Percentiles rank a stretch among this genome's conserved stretches.
Conservation (phyloP, 495 filamentous ascomycete genomes). For the Aspergillus diversus region DNA sequence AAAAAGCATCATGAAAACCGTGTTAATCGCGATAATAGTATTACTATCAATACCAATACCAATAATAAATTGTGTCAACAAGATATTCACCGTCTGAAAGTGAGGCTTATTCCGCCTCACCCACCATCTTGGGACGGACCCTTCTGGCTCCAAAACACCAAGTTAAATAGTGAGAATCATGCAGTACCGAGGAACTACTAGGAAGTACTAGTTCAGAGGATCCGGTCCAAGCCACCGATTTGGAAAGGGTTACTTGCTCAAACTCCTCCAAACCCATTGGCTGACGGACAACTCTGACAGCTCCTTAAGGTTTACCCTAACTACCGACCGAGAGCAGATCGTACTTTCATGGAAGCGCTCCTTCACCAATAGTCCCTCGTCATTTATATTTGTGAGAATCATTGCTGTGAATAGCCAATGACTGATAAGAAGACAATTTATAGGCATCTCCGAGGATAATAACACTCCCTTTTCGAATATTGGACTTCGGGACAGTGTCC, state of each 20-base stretch:
- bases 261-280: neutral
- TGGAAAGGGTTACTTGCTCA: neutral
- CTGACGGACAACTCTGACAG: neutral
- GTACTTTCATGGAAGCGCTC: too few relatives aligned
- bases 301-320: neutral
- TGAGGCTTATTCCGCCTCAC: conserved; percentile 12
- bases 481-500: too few relatives aligned
- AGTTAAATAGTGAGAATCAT: conserved; percentile 1
- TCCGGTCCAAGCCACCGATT: neutral
- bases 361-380: too few relatives aligned
- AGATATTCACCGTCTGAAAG: neutral
- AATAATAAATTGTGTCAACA: neutral
- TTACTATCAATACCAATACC: too few relatives aligned
- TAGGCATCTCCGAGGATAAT: too few relatives aligned
- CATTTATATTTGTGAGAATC: too few relatives aligned
- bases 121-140: neutral
- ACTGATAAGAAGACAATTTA: too few relatives aligned
- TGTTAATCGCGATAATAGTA: too few relatives aligned
- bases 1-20: neutral
- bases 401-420: too few relatives aligned
- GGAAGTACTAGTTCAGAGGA: neutral
- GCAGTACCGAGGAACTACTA: neutral
- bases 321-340: neutral
- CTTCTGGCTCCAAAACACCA: conserved; percentile 1
- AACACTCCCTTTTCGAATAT: too few relatives aligned